These are phyloP conservation scores for Cladophialophora chaetospira DNA, from an alignment of 2,329 filamentous ascomycete genomes.

Conservation along the genomic window DNA sequence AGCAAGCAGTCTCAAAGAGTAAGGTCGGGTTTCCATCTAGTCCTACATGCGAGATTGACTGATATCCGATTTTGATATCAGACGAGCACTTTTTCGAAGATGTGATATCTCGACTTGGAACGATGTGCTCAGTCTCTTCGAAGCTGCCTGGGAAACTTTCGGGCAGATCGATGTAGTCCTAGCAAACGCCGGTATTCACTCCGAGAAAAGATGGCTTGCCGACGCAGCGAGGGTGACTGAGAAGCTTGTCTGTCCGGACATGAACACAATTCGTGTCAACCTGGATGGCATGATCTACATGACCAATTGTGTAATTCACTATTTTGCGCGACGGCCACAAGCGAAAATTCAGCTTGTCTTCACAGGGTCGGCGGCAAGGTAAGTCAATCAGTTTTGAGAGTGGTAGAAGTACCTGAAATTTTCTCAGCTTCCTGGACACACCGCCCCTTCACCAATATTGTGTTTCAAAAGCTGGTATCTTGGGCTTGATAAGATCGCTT, in stretches of 20 bases:
- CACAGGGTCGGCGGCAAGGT: slow-evolving; percentile 13
- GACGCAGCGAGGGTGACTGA: neutral
- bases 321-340: slow-evolving; percentile 20
- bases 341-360: slow-evolving; percentile 10
- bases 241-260: slow-evolving; percentile 13
- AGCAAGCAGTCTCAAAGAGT: neutral
- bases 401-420: neutral
- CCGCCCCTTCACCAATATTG: neutral
- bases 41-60: neutral
- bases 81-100: slow-evolving; percentile 1
- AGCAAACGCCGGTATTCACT: slow-evolving; percentile 34
- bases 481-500: neutral
- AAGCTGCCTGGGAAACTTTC: slow-evolving; percentile 25
- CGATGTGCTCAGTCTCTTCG: slow-evolving; percentile 29
- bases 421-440: neutral
- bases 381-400: too few species aligned
- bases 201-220: slow-evolving; percentile 22
- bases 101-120: slow-evolving; percentile 14
- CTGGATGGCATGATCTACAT: slow-evolving; percentile 29
- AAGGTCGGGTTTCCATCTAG: neutral
- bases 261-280: slow-evolving; percentile 34
- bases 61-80: neutral
- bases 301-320: slow-evolving; percentile 32
- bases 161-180: slow-evolving; percentile 34
- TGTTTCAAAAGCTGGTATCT: neutral